Base-by-base conservation (phyloP, 768 basidiomycete genomes). In the Mycena metata region DNA sequence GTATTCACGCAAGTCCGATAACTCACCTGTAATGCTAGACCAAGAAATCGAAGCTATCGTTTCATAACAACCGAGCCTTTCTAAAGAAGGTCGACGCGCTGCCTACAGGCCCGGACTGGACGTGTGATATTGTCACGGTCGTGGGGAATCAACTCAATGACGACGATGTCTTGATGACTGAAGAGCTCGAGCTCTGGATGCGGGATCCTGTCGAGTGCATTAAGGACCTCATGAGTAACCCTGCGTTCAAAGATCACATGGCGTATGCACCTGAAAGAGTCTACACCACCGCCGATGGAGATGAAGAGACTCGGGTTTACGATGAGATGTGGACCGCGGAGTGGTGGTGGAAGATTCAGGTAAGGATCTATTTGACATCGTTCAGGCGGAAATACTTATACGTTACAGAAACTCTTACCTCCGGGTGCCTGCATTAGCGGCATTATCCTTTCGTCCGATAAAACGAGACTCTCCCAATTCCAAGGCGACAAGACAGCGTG, bases 341-440 rank as follows among this genome's bases (percentile, higher is more conserved):
- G 17, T 77, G 77, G 77, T 78, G 77, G 77, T 76, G 75, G 76
- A 54, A 76, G 39, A 57, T 68, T 41, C 73, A 80, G 76, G 74
- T 78, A 50, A 56, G 69, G 0, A 3, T 45, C 23, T 51, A n/a
- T n/a, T n/a, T n/a, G n/a, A n/a, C n/a, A n/a, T n/a, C n/a, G n/a
- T n/a, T n/a, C n/a, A n/a, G n/a, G n/a, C n/a, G n/a, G n/a, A n/a
- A n/a, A n/a, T n/a, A n/a, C n/a, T n/a, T n/a, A n/a, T n/a, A n/a
- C n/a, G n/a, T n/a, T n/a, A n/a, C n/a, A n/a, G n/a, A n/a, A n/a
- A n/a, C n/a, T n/a, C n/a, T n/a, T n/a, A n/a, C n/a, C n/a, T n/a
- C n/a, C n/a, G n/a, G n/a, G n/a, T n/a, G n/a, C n/a, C n/a, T n/a
- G n/a, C n/a, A n/a, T n/a, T n/a, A n/a, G n/a, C n/a, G n/a, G n/a